phyloP scores from a whole-genome alignment of 805 yeast genomes.

The Saturnispora quitensis region DNA sequence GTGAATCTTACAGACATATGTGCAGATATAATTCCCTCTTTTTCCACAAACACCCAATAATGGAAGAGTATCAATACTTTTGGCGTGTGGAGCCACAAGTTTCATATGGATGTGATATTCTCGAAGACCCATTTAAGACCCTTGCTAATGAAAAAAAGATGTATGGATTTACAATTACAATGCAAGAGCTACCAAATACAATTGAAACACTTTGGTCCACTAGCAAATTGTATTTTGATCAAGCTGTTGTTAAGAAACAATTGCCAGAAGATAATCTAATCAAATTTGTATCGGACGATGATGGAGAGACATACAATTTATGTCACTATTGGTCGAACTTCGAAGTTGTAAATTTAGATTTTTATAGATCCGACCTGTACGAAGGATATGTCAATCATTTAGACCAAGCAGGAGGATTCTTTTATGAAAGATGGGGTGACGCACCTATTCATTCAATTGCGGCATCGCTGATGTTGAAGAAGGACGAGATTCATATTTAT shows the following conservation, averaged over 20 bases:
- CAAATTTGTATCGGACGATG: constrained; percentile 53
- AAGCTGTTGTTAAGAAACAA: constrained; percentile 33
- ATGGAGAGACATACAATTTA: constrained; percentile 55
- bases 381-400: constrained; percentile 50
- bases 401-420: constrained; percentile 69
- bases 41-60: constrained; percentile 44
- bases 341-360: constrained; percentile 61
- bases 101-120: constrained; percentile 42
- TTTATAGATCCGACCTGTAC: constrained; percentile 52
- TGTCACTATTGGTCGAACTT: constrained; percentile 84
- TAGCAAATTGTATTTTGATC: constrained; percentile 36
- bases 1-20: constrained; percentile 71
- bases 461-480: constrained; percentile 38
- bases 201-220: constrained; percentile 51
- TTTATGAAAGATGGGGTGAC: constrained; percentile 89
- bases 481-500: constrained; percentile 63
- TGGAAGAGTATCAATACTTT: constrained; percentile 46
- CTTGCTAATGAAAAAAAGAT: constrained; percentile 44
- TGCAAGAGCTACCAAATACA: constrained; percentile 54
- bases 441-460: constrained; percentile 45
- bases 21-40: constrained; percentile 42
- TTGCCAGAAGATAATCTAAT: constrained; percentile 43
- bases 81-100: constrained; percentile 56
- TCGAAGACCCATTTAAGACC: constrained; percentile 47
- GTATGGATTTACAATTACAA: constrained; percentile 60